Percentiles rank a stretch among this genome's conserved stretches.
These are phyloP conservation scores for Bipolaris bicolor DNA, from an alignment of 2,329 filamentous ascomycete genomes.

Conservation along the genomic window DNA sequence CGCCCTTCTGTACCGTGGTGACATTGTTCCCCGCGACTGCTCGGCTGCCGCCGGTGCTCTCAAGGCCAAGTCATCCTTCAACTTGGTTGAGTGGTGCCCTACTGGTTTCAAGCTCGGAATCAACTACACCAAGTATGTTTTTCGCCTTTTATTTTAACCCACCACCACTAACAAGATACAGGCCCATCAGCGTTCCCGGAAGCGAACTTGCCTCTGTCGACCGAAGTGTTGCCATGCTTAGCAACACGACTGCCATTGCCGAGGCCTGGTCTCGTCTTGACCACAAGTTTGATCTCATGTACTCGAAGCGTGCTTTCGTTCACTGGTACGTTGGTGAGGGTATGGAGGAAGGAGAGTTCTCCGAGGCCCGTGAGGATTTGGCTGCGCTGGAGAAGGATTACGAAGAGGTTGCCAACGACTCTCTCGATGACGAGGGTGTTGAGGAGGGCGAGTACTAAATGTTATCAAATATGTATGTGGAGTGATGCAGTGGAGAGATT, in stretches of 20 bases:
- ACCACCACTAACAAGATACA: conserved; percentile 55
- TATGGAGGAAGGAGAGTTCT: conserved; percentile 93
- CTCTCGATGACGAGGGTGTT: conserved; percentile 63
- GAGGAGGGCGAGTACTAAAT: conserved; percentile 57
- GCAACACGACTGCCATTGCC: conserved; percentile 76
- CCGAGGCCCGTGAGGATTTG: conserved; percentile 83
- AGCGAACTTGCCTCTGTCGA: conserved; percentile 97
- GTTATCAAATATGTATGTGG: conserved; percentile 25
- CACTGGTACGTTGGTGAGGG: conserved; percentile 87
- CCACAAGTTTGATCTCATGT: conserved; percentile 80
- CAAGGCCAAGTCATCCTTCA: conserved; percentile 75
- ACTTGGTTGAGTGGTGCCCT: conserved; percentile 77
- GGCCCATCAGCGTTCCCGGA: conserved; percentile 92
- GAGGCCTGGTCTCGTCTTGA: conserved; percentile 75
- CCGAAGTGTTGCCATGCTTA: conserved; percentile 86
- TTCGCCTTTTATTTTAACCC: background rate
- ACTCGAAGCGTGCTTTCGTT: conserved; percentile 77
- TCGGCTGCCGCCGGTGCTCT: conserved; percentile 69
- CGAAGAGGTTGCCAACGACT: conserved; percentile 79
- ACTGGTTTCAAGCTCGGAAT: conserved; percentile 78
- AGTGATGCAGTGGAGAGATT: conserved; percentile 20
- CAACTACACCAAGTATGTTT: conserved; percentile 66
- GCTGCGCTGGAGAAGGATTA: conserved; percentile 87
- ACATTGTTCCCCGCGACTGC: conserved; percentile 74
- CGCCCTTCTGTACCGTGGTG: conserved; percentile 73